A percentile compares a stretch with the other conserved stretches of the same genome.
phyloP scores from a whole-genome alignment of 2,329 filamentous ascomycete species.

The Fusarium compactum region DNA sequence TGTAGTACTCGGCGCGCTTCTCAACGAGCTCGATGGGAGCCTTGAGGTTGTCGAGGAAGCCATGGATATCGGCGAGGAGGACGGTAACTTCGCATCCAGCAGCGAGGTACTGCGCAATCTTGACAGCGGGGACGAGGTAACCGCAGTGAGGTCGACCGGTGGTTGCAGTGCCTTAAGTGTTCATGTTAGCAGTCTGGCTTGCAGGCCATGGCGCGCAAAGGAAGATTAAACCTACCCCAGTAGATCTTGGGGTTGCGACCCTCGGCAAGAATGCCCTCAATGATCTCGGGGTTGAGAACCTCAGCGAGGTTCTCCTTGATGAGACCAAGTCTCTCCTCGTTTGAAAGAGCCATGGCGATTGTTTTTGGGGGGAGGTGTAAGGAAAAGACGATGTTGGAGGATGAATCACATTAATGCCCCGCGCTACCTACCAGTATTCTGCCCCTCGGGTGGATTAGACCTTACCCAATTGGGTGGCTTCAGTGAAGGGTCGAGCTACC shows the following conservation, averaged over 20 bases:
- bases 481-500: background rate
- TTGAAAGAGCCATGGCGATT: conserved; percentile 23
- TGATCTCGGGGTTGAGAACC: conserved; percentile 85
- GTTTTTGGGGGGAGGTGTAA: background rate
- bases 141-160: conserved; percentile 90
- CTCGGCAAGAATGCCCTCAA: conserved; percentile 77
- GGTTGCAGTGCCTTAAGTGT: conserved; percentile 75
- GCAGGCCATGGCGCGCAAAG: background rate
- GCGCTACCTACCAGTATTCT: conserved; percentile 2
- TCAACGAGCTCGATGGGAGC: conserved; percentile 90
- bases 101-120: conserved; percentile 87
- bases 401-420: conserved; percentile 11
- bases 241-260: conserved; percentile 82
- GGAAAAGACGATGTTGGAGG: background rate
- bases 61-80: conserved; percentile 80
- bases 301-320: conserved; percentile 87
- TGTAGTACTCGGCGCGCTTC: conserved; percentile 86
- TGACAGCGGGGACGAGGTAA: conserved; percentile 89
- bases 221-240: conserved; percentile 70
- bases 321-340: conserved; percentile 73
- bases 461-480: conserved; percentile 1
- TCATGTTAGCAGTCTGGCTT: background rate
- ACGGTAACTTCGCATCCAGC: conserved; percentile 87
- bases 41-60: conserved; percentile 85
- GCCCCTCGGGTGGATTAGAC: conserved; percentile 3